A percentile compares a stretch with the other conserved stretches of the same genome.
Conservation (phyloP, 169 alveolate genomes). For the Plasmodium yoelii region DNA sequence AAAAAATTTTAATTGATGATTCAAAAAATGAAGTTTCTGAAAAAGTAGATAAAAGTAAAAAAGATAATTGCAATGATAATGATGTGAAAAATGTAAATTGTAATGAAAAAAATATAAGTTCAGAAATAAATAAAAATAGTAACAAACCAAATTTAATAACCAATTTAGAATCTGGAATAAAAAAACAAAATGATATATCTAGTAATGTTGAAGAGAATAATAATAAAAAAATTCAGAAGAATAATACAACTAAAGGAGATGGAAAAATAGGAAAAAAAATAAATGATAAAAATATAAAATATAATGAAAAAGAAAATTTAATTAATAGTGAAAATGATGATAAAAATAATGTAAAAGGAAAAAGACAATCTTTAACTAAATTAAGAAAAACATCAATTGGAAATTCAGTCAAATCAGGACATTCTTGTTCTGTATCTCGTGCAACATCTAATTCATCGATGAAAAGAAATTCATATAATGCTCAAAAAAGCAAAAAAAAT, state of each 20-base stretch:
- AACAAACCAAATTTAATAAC: not conserved
- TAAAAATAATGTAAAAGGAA: not conserved
- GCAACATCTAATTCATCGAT: conserved; percentile 2
- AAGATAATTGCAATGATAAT: not conserved
- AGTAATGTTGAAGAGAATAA: not conserved
- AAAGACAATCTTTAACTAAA: too few species aligned
- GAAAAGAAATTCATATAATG: not conserved
- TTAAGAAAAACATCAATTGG: too few species aligned
- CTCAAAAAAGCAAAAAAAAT: not conserved
- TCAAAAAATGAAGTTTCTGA: not conserved
- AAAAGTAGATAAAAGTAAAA: too few species aligned
- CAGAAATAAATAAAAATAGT: not conserved
- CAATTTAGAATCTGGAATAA: too few species aligned
- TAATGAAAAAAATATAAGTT: not conserved
- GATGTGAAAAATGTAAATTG: not conserved
- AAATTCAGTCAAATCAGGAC: too few species aligned
- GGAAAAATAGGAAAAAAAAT: not conserved
- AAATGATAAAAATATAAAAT: not conserved
- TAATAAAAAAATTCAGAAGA: not conserved
- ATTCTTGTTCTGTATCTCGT: too few species aligned
- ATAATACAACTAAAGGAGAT: not conserved
- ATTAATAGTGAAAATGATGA: not conserved
- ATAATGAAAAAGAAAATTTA: not conserved
- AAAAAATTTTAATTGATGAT: not conserved
- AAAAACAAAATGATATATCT: too few species aligned